Percentiles rank a stretch among this genome's conserved stretches.
Evolutionary conservation across 2,329 filamentous ascomycete species (phyloP).

Genomic region (Trichocomaceae sp.): DNA sequence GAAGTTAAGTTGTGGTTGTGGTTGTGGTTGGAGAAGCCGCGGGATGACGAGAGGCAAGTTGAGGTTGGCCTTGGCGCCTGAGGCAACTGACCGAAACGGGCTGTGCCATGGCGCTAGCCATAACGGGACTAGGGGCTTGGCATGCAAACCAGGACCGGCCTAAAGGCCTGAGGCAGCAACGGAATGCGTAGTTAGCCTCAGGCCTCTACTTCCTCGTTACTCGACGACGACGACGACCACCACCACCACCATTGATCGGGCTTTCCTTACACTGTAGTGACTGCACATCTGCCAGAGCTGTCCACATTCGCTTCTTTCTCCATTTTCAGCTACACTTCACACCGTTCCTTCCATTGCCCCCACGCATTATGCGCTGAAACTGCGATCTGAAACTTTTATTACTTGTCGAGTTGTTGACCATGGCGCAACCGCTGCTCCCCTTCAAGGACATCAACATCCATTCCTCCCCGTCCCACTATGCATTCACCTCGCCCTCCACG

Average conservation of each 20-base stretch:
- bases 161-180: too few relatives aligned
- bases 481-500: constrained; percentile 91
- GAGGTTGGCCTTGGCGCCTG: too few relatives aligned
- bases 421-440: constrained; percentile 49
- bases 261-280: too few relatives aligned
- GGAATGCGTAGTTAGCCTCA: too few relatives aligned
- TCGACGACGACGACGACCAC: too few relatives aligned
- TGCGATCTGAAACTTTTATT: constrained; percentile 4
- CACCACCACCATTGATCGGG: too few relatives aligned
- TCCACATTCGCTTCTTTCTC: not conserved
- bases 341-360: not conserved
- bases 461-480: constrained; percentile 84
- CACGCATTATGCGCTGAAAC: not conserved
- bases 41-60: constrained; percentile 15
- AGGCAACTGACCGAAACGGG: constrained; percentile 7
- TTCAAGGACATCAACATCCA: constrained; percentile 98
- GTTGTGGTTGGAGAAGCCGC: constrained; percentile 7
- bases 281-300: too few relatives aligned
- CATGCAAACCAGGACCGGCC: too few relatives aligned
- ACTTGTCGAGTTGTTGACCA: constrained; percentile 31
- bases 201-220: too few relatives aligned
- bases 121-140: not conserved
- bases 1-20: too few relatives aligned
- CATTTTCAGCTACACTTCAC: not conserved
- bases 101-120: constrained; percentile 2